Evolutionary conservation across 2,329 filamentous ascomycete species (phyloP), one percentile per base, ranked within the genome.

Genomic region (Colletotrichum melonis): DNA sequence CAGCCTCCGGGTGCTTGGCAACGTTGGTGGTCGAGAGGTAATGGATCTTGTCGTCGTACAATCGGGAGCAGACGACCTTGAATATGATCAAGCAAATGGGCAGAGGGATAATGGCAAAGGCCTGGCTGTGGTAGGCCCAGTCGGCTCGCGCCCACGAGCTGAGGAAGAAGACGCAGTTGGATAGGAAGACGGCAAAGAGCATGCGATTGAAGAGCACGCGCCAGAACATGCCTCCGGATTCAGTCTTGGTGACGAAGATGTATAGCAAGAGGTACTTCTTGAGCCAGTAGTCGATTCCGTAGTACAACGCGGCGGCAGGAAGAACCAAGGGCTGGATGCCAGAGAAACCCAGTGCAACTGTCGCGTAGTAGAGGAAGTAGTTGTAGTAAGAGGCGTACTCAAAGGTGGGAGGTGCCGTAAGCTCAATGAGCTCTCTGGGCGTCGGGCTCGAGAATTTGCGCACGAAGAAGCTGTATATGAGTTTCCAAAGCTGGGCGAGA

Each of bases 341-440:
- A 2, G 93, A 92, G 79, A 97, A 98, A 78, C 92, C 95, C 19
- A 99, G 87, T 0, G 95, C 93, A 38, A 98, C 94, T 0, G 96
- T 98, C 28, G 93, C 88, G 84, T 98, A 99, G 84, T 94, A 99
- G 35, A 98, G 87, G 83, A 98, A 98, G 82, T 97, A 98, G 82
- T 98, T 98, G 88, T 98, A 99, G 84, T 98, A 98, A 77, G 91
- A 95, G 72, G 97, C 95, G 79, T 98, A 98, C 77, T 98, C 95
- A 81, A 99, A 98, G 0, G 94, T 88, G 2, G 94, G 95, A 1
- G 97, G 97, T 4, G 97, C 97, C 0, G 95, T 98, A 79, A 97
- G 90, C 81, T 98, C 94, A 77, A 98, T 98, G 77, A 97, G 87
- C 81, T 98, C 93, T 77, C 97, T 90, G 5, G 97, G 97, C 2